A percentile compares a stretch with the other conserved stretches of the same genome.
These are phyloP conservation scores for Leavenworthia alabamica DNA, from an alignment of 345 rosid species.

Conservation along the genomic window DNA sequence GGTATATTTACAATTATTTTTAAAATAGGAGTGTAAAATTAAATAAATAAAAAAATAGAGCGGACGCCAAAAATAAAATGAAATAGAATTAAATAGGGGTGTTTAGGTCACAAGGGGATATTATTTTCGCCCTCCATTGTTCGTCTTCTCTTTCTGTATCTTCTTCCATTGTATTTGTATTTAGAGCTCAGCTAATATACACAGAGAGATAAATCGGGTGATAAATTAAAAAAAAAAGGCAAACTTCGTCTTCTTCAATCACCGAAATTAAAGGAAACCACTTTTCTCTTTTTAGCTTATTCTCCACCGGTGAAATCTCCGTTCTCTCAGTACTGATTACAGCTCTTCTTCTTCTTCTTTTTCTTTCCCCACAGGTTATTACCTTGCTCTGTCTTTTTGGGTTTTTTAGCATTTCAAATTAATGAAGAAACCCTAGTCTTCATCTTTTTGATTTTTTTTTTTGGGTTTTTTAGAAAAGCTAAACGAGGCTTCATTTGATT, in stretches of 20 bases:
- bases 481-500: slow-evolving; percentile 1
- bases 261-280: slow-evolving; percentile 13
- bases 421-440: slow-evolving; percentile 26
- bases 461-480: neutral
- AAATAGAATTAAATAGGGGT: slow-evolving; percentile 17
- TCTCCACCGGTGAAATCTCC: slow-evolving; percentile 21
- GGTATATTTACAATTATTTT: neutral
- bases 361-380: slow-evolving; percentile 9
- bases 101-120: slow-evolving; percentile 27
- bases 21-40: neutral
- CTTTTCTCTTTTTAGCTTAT: slow-evolving; percentile 13
- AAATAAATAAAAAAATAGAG: slow-evolving; percentile 8
- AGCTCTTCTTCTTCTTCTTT: neutral
- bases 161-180: neutral
- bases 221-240: neutral
- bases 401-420: neutral
- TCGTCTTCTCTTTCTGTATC: neutral
- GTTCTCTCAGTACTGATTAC: slow-evolving; percentile 16
- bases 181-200: slow-evolving; percentile 16
- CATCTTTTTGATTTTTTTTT: slow-evolving; percentile 7
- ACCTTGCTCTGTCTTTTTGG: neutral
- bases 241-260: slow-evolving; percentile 12
- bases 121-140: neutral
- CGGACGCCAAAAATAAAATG: slow-evolving; percentile 33
- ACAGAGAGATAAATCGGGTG: slow-evolving; percentile 20